phyloP scores from a whole-genome alignment of 78 protist genomes.

The Polysphondylium violaceum region DNA sequence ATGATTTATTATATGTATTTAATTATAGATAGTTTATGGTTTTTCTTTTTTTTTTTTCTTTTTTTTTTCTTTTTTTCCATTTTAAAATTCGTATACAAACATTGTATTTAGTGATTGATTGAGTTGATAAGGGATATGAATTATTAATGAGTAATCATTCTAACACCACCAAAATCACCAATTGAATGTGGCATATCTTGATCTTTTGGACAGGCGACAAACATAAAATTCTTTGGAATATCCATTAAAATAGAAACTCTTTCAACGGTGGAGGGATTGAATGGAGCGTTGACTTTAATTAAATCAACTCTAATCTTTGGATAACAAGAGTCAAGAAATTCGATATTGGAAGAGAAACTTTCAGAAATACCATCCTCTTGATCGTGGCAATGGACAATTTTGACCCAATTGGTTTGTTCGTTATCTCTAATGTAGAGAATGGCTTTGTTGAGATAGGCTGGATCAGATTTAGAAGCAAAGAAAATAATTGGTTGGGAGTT shows the following conservation, averaged over 20 bases:
- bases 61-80: too few relatives aligned
- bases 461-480: slow-evolving; percentile 82
- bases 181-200: slow-evolving; percentile 41
- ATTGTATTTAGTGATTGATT: too few relatives aligned
- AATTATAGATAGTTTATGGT: too few relatives aligned
- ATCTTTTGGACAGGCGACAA: slow-evolving; percentile 71
- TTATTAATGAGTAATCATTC: slow-evolving; percentile 44
- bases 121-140: too few relatives aligned
- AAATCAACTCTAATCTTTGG: slow-evolving; percentile 83
- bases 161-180: slow-evolving; percentile 80
- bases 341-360: slow-evolving; percentile 26
- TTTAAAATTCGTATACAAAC: too few relatives aligned
- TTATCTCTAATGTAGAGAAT: slow-evolving; percentile 88
- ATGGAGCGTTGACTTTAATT: slow-evolving; percentile 25
- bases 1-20: too few relatives aligned
- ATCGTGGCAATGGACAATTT: slow-evolving; percentile 82
- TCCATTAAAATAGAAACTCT: slow-evolving; percentile 13
- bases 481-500: slow-evolving; percentile 83
- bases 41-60: too few relatives aligned
- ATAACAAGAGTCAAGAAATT: slow-evolving; percentile 56
- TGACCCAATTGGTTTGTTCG: slow-evolving; percentile 88
- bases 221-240: slow-evolving; percentile 70
- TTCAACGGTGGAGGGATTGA: slow-evolving; percentile 38
- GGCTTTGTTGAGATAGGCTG: slow-evolving; percentile 86
- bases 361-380: slow-evolving; percentile 31